Evolutionary conservation across 2,329 filamentous ascomycete species (phyloP).

Genomic region (Colletotrichum tofieldiae): DNA sequence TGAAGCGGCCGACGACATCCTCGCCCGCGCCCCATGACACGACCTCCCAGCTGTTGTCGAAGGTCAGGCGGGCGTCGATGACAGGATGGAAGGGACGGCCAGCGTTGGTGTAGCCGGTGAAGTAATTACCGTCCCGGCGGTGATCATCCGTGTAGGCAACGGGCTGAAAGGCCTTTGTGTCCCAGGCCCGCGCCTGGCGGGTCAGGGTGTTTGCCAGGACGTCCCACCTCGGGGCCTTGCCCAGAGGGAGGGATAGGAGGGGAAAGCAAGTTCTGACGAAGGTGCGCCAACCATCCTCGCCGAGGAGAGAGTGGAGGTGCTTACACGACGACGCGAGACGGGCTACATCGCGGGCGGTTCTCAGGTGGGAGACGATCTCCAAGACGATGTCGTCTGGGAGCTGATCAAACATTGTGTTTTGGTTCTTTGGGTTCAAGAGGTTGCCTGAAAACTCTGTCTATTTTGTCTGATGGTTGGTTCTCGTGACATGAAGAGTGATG

Average conservation of each 20-base stretch:
- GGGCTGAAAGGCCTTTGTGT: conserved; percentile 59
- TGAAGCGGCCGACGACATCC: conserved; percentile 62
- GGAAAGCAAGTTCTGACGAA: conserved; percentile 65
- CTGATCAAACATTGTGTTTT: conserved; percentile 51
- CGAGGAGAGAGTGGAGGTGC: conserved; percentile 57
- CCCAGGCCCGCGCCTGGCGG: conserved; percentile 69
- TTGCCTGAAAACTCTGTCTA: conserved; percentile 28
- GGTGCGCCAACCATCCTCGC: conserved; percentile 63
- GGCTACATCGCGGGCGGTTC: conserved; percentile 65
- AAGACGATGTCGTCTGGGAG: conserved; percentile 68
- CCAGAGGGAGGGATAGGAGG: conserved; percentile 54
- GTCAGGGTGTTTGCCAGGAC: conserved; percentile 63
- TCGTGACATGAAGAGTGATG: conserved; percentile 23
- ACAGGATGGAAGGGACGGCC: conserved; percentile 59
- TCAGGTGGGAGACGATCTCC: conserved; percentile 63
- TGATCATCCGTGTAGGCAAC: conserved; percentile 49
- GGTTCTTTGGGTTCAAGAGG: conserved; percentile 1
- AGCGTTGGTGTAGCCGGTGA: conserved; percentile 30
- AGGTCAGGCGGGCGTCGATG: conserved; percentile 61
- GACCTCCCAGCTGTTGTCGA: conserved; percentile 59
- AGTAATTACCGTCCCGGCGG: conserved; percentile 43
- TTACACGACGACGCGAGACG: conserved; percentile 58
- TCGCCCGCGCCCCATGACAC: conserved; percentile 68
- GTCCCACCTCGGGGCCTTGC: conserved; percentile 51
- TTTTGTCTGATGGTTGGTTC: conserved; percentile 23